Percentiles rank a stretch among this genome's conserved stretches.
These are phyloP conservation scores for Pseudocercospora crystallina DNA, from an alignment of 2,329 filamentous ascomycete species.

Conservation along the genomic window DNA sequence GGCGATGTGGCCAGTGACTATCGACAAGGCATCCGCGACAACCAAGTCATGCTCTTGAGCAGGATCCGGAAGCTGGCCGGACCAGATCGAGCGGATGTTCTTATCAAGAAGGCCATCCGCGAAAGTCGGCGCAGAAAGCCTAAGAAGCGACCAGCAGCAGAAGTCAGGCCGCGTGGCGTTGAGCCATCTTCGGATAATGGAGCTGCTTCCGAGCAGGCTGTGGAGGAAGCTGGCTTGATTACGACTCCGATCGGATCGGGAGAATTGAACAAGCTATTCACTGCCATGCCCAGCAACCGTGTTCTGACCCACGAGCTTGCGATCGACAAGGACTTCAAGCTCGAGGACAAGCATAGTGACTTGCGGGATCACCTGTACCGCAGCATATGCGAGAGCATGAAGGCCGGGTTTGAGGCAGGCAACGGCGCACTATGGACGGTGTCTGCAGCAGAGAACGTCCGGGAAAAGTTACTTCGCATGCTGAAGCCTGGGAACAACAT, in stretches of 20 bases:
- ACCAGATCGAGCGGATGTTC: conserved; percentile 65
- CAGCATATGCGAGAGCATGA: conserved; percentile 62
- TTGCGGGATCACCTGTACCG: conserved; percentile 60
- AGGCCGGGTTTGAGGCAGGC: conserved; percentile 61
- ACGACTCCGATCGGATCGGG: conserved; percentile 31
- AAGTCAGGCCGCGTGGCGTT: conserved; percentile 67
- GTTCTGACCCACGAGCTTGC: conserved; percentile 76
- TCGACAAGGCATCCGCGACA: conserved; percentile 75
- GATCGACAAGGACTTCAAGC: conserved; percentile 74
- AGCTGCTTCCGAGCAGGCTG: conserved; percentile 20
- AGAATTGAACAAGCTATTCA: conserved; percentile 55
- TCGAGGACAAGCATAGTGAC: conserved; percentile 60
- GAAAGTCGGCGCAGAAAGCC: conserved; percentile 66
- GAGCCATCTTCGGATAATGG: conserved; percentile 22
- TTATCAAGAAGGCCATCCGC: conserved; percentile 73
- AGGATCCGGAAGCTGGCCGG: conserved; percentile 77
- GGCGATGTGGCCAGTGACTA: conserved; percentile 74
- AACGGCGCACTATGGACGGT: conserved; percentile 67
- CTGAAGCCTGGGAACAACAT: conserved; percentile 70
- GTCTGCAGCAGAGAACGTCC: conserved; percentile 68
- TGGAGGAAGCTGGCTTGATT: conserved; percentile 20
- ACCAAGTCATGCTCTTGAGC: conserved; percentile 75
- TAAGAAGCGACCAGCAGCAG: conserved; percentile 65
- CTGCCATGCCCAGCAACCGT: conserved; percentile 69
- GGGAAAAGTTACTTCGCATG: conserved; percentile 69